Percentiles rank a stretch among this genome's conserved stretches.
phyloP scores from a whole-genome alignment of 2,329 filamentous ascomycete species.

The Atkinsonella texensis region DNA sequence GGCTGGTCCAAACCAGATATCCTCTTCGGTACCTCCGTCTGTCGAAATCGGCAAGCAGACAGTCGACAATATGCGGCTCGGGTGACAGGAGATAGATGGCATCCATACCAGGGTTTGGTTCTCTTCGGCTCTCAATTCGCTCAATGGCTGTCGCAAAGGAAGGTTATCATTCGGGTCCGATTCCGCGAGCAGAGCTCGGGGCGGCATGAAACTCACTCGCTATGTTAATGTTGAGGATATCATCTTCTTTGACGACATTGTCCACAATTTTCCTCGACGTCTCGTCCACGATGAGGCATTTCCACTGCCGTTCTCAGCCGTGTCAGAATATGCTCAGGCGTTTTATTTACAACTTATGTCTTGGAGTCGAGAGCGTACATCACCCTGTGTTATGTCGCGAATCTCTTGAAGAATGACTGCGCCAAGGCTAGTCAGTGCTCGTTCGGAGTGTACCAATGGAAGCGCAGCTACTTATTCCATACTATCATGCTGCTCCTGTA shows the following conservation, averaged over 20 bases:
- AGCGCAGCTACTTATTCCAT: background rate
- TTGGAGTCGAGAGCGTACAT: constrained; percentile 42
- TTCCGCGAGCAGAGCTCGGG: constrained; percentile 7
- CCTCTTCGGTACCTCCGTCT: constrained; percentile 66
- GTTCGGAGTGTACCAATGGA: background rate
- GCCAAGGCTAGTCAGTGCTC: constrained; percentile 1
- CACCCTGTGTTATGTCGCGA: constrained; percentile 65
- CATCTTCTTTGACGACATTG: constrained; percentile 87
- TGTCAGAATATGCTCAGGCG: background rate
- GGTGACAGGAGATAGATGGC: constrained; percentile 88
- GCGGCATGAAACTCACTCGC: constrained; percentile 58
- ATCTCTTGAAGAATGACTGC: constrained; percentile 38
- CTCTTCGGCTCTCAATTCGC: constrained; percentile 76
- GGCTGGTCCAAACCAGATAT: constrained; percentile 74
- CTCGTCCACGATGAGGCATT: constrained; percentile 85
- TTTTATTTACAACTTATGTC: background rate
- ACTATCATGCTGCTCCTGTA: constrained; percentile 63
- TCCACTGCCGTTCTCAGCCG: constrained; percentile 55
- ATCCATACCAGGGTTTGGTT: constrained; percentile 79
- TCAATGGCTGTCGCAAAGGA: constrained; percentile 63
- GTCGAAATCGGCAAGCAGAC: constrained; percentile 85
- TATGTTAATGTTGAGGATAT: constrained; percentile 92
- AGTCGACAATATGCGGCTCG: constrained; percentile 80
- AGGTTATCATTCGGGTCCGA: constrained; percentile 7
- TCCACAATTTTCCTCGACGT: constrained; percentile 74